A percentile compares a stretch with the other conserved stretches of the same genome.
These are phyloP conservation scores for Conidiobolus incongruus DNA, from an alignment of 371 early-diverging fungal genomes.

Conservation along the genomic window DNA sequence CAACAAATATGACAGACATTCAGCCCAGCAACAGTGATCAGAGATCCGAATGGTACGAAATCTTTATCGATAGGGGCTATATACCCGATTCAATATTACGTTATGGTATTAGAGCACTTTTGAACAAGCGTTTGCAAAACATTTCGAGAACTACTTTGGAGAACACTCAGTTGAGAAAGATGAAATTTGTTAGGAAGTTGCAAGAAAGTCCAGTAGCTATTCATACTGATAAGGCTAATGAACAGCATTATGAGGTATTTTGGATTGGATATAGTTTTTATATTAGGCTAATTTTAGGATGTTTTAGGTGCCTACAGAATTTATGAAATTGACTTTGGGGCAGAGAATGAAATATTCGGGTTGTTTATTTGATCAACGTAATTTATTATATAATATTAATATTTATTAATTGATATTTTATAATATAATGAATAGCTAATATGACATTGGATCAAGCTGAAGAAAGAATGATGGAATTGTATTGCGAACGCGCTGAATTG, in stretches of 20 bases:
- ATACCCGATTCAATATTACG: slow-evolving; percentile 21
- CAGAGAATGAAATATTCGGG: slow-evolving; percentile 26
- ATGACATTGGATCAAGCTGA: slow-evolving; percentile 23
- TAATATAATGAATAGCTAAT: not conserved
- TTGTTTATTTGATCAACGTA: slow-evolving; percentile 20
- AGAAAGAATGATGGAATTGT: slow-evolving; percentile 26
- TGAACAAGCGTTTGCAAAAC: slow-evolving; percentile 7
- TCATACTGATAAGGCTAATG: slow-evolving; percentile 28
- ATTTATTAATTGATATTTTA: too few species aligned
- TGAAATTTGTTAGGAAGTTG: slow-evolving; percentile 12
- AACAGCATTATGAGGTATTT: slow-evolving; percentile 33
- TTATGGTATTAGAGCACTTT: slow-evolving; percentile 13
- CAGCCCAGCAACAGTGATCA: too few species aligned
- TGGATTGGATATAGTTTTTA: too few species aligned
- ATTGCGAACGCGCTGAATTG: slow-evolving; percentile 17
- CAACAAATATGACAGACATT: too few species aligned
- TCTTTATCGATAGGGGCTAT: slow-evolving; percentile 17
- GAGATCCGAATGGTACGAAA: slow-evolving; percentile 19
- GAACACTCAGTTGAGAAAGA: slow-evolving; percentile 4
- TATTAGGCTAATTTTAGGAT: not conserved
- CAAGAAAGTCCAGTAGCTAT: slow-evolving; percentile 15
- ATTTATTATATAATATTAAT: not conserved
- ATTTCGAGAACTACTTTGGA: slow-evolving; percentile 4
- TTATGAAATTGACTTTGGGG: slow-evolving; percentile 17
- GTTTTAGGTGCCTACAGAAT: slow-evolving; percentile 12